A percentile compares a stretch with the other conserved stretches of the same genome.
phyloP scores from a whole-genome alignment of 108 stramenopile genomes.

The Nitzschia palea region DNA sequence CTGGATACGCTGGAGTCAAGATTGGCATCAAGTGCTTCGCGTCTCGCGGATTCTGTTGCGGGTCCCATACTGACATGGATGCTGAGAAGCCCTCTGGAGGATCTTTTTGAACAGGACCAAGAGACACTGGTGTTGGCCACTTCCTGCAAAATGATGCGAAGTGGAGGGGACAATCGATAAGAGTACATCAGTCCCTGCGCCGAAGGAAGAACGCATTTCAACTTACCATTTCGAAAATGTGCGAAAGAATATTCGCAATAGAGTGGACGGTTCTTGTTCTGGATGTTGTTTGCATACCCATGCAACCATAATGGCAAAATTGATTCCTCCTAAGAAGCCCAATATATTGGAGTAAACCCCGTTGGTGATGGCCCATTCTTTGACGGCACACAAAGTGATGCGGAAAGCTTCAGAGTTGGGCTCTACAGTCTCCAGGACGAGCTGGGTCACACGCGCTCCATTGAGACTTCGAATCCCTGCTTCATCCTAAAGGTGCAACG shows the following conservation, averaged over 20 bases:
- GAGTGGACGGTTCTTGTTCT: conserved; percentile 46
- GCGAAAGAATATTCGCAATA: conserved; percentile 74
- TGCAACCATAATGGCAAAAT: conserved; percentile 93
- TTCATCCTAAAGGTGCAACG: conserved; percentile 52
- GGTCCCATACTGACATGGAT: conserved; percentile 75
- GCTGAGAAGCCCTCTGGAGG: conserved; percentile 21
- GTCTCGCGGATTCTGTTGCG: conserved; percentile 67
- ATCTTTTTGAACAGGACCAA: conserved; percentile 9
- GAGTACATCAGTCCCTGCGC: no score
- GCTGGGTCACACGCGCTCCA: conserved; percentile 93
- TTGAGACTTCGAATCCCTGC: conserved; percentile 86
- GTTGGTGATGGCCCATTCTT: conserved; percentile 88
- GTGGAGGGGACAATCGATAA: no score
- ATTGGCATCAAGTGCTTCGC: conserved; percentile 89
- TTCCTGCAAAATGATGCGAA: conserved; percentile 14
- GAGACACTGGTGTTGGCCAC: conserved; percentile 14
- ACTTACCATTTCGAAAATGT: conserved; percentile 76
- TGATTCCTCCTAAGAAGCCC: conserved; percentile 95
- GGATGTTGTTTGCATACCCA: conserved; percentile 79
- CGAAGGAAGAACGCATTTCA: background rate
- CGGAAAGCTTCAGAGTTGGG: conserved; percentile 58
- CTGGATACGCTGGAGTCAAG: conserved; percentile 96
- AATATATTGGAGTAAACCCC: conserved; percentile 95
- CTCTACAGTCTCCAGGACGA: conserved; percentile 59
- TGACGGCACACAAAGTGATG: conserved; percentile 75